Conservation (phyloP, 345 rosid genomes). For the Stellera chamaejasme region DNA sequence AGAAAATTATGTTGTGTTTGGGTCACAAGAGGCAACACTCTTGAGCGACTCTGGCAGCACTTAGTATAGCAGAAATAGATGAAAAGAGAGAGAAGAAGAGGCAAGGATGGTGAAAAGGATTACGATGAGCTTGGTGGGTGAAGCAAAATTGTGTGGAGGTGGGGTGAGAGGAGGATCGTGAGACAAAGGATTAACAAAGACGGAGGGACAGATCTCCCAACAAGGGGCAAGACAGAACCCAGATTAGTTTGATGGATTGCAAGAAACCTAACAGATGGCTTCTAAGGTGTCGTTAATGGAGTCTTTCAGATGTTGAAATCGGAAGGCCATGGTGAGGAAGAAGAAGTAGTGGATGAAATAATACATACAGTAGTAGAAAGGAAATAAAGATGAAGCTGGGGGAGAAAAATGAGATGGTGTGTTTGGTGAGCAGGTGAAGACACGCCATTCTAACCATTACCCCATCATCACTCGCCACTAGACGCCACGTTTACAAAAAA, state of each 20-base stretch:
- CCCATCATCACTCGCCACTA: too few species aligned
- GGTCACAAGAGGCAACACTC: constrained; percentile 5
- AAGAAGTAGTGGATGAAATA: too few species aligned
- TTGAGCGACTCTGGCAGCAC: background rate
- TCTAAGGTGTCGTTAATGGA: background rate
- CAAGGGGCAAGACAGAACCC: constrained; percentile 5
- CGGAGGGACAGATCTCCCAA: constrained; percentile 11
- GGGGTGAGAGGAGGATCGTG: constrained; percentile 7
- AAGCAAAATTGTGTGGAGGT: background rate
- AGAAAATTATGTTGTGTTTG: constrained; percentile 24
- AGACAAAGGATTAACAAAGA: constrained; percentile 6
- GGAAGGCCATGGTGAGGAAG: constrained; percentile 1
- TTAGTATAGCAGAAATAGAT: constrained; percentile 21
- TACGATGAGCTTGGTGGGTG: constrained; percentile 17
- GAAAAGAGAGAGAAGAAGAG: constrained; percentile 20
- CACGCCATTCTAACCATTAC: too few species aligned
- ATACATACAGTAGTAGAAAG: too few species aligned
- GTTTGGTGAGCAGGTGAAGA: too few species aligned
- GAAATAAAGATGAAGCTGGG: background rate
- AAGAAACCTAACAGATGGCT: background rate
- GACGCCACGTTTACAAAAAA: too few species aligned
- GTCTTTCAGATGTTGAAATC: background rate
- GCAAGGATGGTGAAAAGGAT: constrained; percentile 20
- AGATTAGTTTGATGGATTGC: constrained; percentile 4
- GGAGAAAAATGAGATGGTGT: background rate